These are phyloP conservation scores for Diutina siamensis DNA, from an alignment of 1,139 yeast species.

Conservation along the genomic window DNA sequence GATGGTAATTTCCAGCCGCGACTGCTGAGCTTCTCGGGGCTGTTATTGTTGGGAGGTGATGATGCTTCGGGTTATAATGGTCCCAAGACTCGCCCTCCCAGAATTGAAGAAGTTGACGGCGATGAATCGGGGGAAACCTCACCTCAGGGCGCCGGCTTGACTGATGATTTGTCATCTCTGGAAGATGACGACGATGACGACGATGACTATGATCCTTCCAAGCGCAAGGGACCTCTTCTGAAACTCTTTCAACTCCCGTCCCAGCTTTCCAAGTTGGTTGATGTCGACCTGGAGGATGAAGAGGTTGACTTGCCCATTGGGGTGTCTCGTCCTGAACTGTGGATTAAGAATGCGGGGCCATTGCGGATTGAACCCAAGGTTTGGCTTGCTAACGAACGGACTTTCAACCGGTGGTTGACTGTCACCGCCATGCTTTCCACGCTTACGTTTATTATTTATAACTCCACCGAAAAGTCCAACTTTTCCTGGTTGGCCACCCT, in stretches of 20 bases:
- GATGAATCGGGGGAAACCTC: not conserved
- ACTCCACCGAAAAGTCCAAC: constrained; percentile 58
- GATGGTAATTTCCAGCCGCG: constrained; percentile 1
- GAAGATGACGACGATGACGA: constrained; percentile 10
- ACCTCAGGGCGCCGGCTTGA: not conserved
- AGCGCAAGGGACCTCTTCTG: constrained; percentile 1
- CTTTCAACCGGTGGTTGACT: constrained; percentile 91
- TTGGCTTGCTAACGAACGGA: constrained; percentile 97
- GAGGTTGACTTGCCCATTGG: constrained; percentile 85
- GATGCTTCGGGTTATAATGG: not conserved
- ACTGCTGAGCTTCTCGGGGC: constrained; percentile 5
- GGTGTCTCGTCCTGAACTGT: constrained; percentile 66
- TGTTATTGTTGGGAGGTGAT: constrained; percentile 4
- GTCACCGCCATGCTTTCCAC: constrained; percentile 84
- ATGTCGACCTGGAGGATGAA: constrained; percentile 75
- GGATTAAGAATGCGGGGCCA: constrained; percentile 84
- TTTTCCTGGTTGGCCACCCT: constrained; percentile 43
- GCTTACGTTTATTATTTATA: constrained; percentile 73
- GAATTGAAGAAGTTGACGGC: constrained; percentile 2
- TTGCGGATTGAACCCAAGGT: constrained; percentile 93
- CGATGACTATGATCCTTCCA: constrained; percentile 16
- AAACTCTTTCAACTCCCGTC: constrained; percentile 19
- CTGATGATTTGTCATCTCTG: constrained; percentile 1
- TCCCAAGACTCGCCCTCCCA: constrained; percentile 1
- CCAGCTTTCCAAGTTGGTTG: constrained; percentile 31